A percentile compares a stretch with the other conserved stretches of the same genome.
phyloP scores from a whole-genome alignment of 2,329 filamentous ascomycete species.

The Aspergillus luchuensis region DNA sequence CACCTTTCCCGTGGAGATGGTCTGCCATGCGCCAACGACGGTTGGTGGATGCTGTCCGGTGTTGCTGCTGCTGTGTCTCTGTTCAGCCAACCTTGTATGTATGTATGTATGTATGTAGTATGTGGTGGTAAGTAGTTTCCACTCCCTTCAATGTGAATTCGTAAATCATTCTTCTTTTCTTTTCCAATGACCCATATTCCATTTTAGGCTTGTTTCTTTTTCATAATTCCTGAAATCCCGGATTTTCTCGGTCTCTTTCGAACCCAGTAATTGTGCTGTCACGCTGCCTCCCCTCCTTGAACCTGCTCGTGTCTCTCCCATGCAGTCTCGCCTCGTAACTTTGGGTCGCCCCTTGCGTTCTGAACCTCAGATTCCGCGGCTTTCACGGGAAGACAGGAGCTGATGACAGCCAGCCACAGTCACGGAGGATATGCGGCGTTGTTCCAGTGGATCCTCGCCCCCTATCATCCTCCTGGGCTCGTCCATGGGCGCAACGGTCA shows the following conservation, averaged over 20 bases:
- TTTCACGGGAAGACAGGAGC: constrained; percentile 5
- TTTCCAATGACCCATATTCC: too few species aligned
- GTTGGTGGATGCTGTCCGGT: neutral
- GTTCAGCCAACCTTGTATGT: too few species aligned
- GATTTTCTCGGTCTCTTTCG: too few species aligned
- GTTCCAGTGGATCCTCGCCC: neutral
- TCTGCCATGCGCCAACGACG: neutral
- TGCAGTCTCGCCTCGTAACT: constrained; percentile 5
- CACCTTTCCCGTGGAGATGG: constrained; percentile 7
- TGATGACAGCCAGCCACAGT: constrained; percentile 22
- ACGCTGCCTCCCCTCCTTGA: neutral
- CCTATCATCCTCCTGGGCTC: too few species aligned
- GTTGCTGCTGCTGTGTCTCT: neutral
- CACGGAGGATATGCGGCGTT: constrained; percentile 13
- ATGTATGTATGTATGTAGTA: too few species aligned
- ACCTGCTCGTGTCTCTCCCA: neutral
- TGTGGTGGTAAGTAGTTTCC: too few species aligned
- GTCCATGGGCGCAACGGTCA: neutral
- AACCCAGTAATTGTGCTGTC: neutral
- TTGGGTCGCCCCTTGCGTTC: constrained; percentile 15
- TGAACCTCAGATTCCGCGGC: constrained; percentile 15
- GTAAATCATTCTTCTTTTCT: too few species aligned
- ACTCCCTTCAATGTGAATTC: too few species aligned
- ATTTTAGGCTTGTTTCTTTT: too few species aligned
- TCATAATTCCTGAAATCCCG: too few species aligned